Evolutionary conservation across 2,329 filamentous ascomycete genomes (phyloP), one percentile per base, ranked within the genome.

Genomic region (Alternaria ventricosa): DNA sequence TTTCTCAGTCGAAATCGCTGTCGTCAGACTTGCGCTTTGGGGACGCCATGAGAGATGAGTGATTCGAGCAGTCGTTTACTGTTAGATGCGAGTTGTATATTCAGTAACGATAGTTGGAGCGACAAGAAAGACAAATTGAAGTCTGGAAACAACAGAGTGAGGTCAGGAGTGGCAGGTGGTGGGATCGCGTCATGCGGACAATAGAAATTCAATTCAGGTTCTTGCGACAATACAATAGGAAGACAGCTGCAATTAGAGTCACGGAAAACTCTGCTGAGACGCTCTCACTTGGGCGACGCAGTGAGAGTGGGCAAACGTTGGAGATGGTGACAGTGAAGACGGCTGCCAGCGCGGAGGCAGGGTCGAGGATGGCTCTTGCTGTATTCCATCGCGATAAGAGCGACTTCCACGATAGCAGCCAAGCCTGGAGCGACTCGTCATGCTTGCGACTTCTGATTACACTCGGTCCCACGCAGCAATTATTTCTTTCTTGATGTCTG

Each of bases 311-410:
- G 15, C 20, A 56, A 51, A 22, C 18, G 28, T 23, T 41, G 9
- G 11, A 27, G 60, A 28, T 64, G 56, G 23, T 69, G 58, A 46
- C 59, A 49, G 56, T 59, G 55, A 67, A 55, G 60, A 23, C 4
- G 20, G 49, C 49, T 12, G 28, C 47, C 57, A 54, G 15, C 25
- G 23, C 20, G 23, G 22, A 18, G 13, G 25, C 18, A 49, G 51
- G 12, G 47, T 46, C 12, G 28, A 36, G 57, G 20, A 45, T 51
- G 20, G 57, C 45, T 11, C 46, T 54, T 44, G 51, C 45, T 25
- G 63, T 55, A 47, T 43, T 22, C 36, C 25, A 4, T 15, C 12
- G 15, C 18, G 6, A 7, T 25, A n/a, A 12, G 18, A 49, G 30
- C 53, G 12, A 56, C 11, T 15, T n/a, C 23, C 23, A 36, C 22